Percentiles rank a stretch among this genome's conserved stretches.
Evolutionary conservation across 2,329 filamentous ascomycete species (phyloP).

Genomic region (Neofusicoccum parvum): DNA sequence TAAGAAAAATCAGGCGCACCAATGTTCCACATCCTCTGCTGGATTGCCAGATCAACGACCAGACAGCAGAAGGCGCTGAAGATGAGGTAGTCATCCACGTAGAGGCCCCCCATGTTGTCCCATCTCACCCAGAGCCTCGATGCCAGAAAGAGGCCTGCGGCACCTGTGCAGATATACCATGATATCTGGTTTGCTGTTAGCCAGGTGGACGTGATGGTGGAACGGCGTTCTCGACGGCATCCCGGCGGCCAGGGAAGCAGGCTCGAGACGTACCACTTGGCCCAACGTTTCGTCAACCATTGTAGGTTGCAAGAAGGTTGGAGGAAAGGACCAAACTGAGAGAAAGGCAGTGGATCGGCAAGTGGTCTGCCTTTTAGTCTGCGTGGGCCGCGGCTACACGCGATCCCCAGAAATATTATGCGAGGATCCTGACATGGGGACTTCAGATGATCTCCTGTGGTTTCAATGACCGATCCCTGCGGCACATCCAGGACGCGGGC

Average conservation of each 20-base stretch:
- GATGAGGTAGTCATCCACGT: conserved; percentile 37
- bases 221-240: neutral
- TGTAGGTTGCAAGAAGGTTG: conserved; percentile 18
- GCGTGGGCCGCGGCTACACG: conserved; percentile 13
- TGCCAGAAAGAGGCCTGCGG: conserved; percentile 31
- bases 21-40: conserved; percentile 39
- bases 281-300: conserved; percentile 24
- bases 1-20: conserved; percentile 23
- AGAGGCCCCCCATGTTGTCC: conserved; percentile 31
- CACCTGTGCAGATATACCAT: conserved; percentile 38
- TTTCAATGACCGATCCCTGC: conserved; percentile 19
- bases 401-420: conserved; percentile 12
- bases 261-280: conserved; percentile 32
- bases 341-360: conserved; percentile 11
- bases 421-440: conserved; percentile 12
- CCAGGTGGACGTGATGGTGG: neutral
- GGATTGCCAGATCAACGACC: conserved; percentile 35
- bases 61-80: conserved; percentile 34
- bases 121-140: conserved; percentile 34
- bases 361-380: conserved; percentile 15
- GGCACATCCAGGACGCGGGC: conserved; percentile 3
- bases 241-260: neutral
- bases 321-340: conserved; percentile 7
- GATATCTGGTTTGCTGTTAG: conserved; percentile 29
- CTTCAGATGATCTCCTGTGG: conserved; percentile 4